Conservation (phyloP, 208 protist species). For the Acanthamoeba polyphaga region DNA sequence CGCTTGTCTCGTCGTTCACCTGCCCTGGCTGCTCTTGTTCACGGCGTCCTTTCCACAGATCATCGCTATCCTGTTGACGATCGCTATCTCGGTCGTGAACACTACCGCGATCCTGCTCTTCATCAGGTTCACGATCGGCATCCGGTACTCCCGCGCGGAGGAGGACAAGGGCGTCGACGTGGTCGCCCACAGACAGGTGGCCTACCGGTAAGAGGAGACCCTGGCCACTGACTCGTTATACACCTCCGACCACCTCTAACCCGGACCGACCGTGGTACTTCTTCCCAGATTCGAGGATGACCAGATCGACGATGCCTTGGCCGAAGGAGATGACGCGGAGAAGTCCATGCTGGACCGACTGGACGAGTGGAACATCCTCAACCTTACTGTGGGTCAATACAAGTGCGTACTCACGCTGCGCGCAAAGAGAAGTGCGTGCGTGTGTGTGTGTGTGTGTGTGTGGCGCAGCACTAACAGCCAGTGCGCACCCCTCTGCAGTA, state of each 20-base stretch:
- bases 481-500: neutral
- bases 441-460: neutral
- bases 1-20: neutral
- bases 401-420: neutral
- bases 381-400: neutral
- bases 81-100: slow-evolving; percentile 51
- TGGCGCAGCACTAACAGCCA: too few species aligned
- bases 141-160: slow-evolving; percentile 2
- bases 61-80: slow-evolving; percentile 39
- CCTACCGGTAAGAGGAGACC: neutral
- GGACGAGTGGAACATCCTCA: neutral
- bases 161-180: slow-evolving; percentile 63
- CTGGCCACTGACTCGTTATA: neutral
- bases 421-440: neutral
- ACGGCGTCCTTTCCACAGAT: neutral
- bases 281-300: neutral
- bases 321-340: neutral
- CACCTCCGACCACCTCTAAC: neutral
- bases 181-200: slow-evolving; percentile 22
- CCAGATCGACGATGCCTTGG: slow-evolving; percentile 9
- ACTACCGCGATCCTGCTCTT: neutral
- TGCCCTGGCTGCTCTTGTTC: too few species aligned
- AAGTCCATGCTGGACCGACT: neutral
- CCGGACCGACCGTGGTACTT: neutral
- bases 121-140: slow-evolving; percentile 57